Conservation (phyloP, 2,329 filamentous ascomycete genomes). For the Gyromitra esculenta region DNA sequence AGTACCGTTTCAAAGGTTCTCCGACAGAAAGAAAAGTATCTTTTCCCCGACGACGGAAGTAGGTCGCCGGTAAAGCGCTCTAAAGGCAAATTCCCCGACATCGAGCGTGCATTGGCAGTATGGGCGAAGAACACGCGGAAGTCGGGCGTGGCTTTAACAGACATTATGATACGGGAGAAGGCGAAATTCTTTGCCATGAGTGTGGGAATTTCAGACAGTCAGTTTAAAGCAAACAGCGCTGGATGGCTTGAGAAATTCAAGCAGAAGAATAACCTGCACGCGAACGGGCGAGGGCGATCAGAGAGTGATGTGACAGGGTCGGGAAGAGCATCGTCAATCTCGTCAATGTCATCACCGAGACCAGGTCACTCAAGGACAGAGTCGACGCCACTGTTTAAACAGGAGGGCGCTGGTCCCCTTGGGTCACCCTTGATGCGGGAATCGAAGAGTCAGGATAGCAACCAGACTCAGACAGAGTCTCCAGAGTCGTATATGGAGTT, state of each 20-base stretch:
- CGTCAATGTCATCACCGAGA: conserved; percentile 35
- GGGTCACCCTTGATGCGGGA: conserved; percentile 53
- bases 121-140: conserved; percentile 86
- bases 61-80: conserved; percentile 81
- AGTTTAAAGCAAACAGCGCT: conserved; percentile 75
- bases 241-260: conserved; percentile 96
- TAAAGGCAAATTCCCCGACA: conserved; percentile 88
- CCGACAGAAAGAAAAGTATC: conserved; percentile 92
- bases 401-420: conserved; percentile 30
- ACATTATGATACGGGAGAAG: conserved; percentile 85
- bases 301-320: conserved; percentile 54
- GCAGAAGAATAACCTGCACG: conserved; percentile 76
- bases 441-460: conserved; percentile 71
- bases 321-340: conserved; percentile 38
- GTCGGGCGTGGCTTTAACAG: conserved; percentile 76
- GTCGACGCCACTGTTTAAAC: conserved; percentile 47
- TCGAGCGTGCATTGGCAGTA: conserved; percentile 87
- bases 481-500: conserved; percentile 71
- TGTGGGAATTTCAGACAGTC: conserved; percentile 75
- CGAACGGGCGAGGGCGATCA: conserved; percentile 57
- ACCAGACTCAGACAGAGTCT: conserved; percentile 67
- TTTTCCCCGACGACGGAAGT: conserved; percentile 80
- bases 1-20: conserved; percentile 99
- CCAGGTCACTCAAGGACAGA: conserved; percentile 50
- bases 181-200: conserved; percentile 81